These are phyloP conservation scores for Xylaria sp. DNA, from an alignment of 495 filamentous ascomycete species.

Conservation along the genomic window DNA sequence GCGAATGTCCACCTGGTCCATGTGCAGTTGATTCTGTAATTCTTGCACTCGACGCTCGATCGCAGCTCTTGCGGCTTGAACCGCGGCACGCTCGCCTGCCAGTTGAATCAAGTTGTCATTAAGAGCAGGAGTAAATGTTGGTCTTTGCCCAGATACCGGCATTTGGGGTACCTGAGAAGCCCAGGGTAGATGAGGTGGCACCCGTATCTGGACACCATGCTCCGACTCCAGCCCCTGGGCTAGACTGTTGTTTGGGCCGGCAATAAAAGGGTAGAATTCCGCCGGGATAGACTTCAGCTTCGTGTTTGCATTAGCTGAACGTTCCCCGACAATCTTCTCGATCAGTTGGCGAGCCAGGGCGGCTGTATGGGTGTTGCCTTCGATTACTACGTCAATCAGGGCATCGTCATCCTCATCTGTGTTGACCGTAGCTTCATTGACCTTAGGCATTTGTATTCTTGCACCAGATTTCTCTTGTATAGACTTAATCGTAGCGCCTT, in stretches of 20 bases:
- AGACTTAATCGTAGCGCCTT: constrained; percentile 86
- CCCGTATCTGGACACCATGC: constrained; percentile 71
- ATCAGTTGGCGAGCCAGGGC: constrained; percentile 83
- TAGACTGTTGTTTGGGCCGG: constrained; percentile 75
- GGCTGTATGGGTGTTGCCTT: constrained; percentile 86
- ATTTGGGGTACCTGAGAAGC: constrained; percentile 70
- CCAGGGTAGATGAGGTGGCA: constrained; percentile 82
- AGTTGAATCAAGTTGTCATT: constrained; percentile 77
- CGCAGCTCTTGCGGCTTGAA: constrained; percentile 76
- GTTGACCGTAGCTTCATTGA: constrained; percentile 60
- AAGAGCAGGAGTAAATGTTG: constrained; percentile 69
- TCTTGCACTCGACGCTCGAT: constrained; percentile 79
- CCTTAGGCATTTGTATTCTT: constrained; percentile 84
- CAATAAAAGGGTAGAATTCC: constrained; percentile 95
- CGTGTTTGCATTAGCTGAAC: constrained; percentile 78
- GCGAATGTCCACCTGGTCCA: constrained; percentile 76
- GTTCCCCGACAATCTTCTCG: constrained; percentile 82
- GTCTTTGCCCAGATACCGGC: constrained; percentile 65
- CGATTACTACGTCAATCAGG: constrained; percentile 83
- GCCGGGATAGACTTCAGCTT: constrained; percentile 82
- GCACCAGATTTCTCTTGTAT: constrained; percentile 86
- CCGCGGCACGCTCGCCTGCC: constrained; percentile 83
- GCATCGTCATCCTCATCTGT: constrained; percentile 75
- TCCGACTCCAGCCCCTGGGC: constrained; percentile 70
- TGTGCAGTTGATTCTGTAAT: constrained; percentile 70